Evolutionary conservation across 352 stramenopile species (phyloP).

Genomic region (Plasmopara muralis): DNA sequence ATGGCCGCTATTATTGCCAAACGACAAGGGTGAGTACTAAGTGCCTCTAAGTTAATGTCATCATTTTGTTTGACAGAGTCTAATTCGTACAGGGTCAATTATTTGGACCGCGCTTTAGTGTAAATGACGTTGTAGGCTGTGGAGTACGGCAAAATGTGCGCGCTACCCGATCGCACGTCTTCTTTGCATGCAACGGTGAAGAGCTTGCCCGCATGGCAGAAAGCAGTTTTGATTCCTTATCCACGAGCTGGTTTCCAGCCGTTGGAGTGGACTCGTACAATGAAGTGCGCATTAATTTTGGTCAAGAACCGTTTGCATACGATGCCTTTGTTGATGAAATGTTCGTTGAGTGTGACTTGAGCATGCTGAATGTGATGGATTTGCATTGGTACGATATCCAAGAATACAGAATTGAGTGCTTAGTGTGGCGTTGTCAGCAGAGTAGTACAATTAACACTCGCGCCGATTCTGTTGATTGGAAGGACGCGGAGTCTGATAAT

Average conservation of each 20-base stretch:
- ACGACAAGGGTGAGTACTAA: conserved; percentile 30
- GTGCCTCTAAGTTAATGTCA: background rate
- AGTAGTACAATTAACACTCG: conserved; percentile 6
- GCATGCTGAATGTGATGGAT: conserved; percentile 12
- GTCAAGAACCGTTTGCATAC: conserved; percentile 59
- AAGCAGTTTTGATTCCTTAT: conserved; percentile 29
- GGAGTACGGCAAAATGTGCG: conserved; percentile 43
- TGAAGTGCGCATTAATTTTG: conserved; percentile 78
- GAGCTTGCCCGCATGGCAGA: conserved; percentile 23
- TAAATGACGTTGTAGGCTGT: conserved; percentile 68
- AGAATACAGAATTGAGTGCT: conserved; percentile 24
- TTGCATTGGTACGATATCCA: conserved; percentile 54
- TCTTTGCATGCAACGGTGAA: conserved; percentile 66
- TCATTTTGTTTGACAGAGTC: conserved; percentile 6
- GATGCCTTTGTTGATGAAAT: conserved; percentile 43
- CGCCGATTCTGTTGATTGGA: conserved; percentile 15
- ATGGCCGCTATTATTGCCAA: conserved; percentile 60
- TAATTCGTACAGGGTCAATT: conserved; percentile 31
- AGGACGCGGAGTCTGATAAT: conserved; percentile 15
- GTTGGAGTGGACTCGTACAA: conserved; percentile 79
- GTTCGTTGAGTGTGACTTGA: conserved; percentile 39
- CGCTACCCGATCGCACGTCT: conserved; percentile 37
- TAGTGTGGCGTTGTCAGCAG: conserved; percentile 23
- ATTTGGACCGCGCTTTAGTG: conserved; percentile 56
- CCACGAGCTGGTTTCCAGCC: conserved; percentile 63